Conservation (phyloP, 1,139 yeast species). For the Candida gigantensis region DNA sequence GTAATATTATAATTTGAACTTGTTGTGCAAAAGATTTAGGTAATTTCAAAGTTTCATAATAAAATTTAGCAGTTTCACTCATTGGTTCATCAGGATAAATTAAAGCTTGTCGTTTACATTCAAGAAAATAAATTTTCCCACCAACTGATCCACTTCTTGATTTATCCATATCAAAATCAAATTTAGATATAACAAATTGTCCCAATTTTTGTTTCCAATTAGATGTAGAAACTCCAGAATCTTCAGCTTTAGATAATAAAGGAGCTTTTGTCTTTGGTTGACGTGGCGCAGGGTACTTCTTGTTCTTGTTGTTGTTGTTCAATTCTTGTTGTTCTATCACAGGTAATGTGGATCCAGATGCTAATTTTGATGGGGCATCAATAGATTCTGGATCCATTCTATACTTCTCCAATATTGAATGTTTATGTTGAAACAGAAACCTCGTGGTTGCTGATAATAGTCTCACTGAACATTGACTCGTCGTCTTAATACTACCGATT, state of each 20-base stretch:
- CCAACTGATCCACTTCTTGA: constrained; percentile 94
- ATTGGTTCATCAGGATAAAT: constrained; percentile 71
- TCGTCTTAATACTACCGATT: too few relatives aligned
- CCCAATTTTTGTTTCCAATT: constrained; percentile 73
- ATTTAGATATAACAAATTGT: constrained; percentile 63
- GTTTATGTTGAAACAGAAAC: constrained; percentile 15
- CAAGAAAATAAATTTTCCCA: constrained; percentile 82
- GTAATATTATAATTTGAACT: constrained; percentile 89
- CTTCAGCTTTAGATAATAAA: constrained; percentile 58
- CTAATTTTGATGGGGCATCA: constrained; percentile 46
- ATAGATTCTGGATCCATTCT: constrained; percentile 20
- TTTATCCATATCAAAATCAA: constrained; percentile 86
- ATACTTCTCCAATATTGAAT: constrained; percentile 22
- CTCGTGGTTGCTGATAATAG: constrained; percentile 8
- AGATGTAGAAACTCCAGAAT: constrained; percentile 54
- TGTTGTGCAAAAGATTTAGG: constrained; percentile 91
- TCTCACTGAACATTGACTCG: constrained; percentile 8
- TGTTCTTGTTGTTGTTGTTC: too few relatives aligned
- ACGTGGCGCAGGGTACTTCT: too few relatives aligned
- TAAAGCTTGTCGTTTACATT: constrained; percentile 83
- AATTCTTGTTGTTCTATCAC: constrained; percentile 46
- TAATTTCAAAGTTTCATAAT: constrained; percentile 76
- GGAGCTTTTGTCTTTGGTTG: constrained; percentile 48
- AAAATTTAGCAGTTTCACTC: constrained; percentile 64
- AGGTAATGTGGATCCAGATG: constrained; percentile 52